Conservation (phyloP, 23 red algal species). For the Gracilaria domingensis region DNA sequence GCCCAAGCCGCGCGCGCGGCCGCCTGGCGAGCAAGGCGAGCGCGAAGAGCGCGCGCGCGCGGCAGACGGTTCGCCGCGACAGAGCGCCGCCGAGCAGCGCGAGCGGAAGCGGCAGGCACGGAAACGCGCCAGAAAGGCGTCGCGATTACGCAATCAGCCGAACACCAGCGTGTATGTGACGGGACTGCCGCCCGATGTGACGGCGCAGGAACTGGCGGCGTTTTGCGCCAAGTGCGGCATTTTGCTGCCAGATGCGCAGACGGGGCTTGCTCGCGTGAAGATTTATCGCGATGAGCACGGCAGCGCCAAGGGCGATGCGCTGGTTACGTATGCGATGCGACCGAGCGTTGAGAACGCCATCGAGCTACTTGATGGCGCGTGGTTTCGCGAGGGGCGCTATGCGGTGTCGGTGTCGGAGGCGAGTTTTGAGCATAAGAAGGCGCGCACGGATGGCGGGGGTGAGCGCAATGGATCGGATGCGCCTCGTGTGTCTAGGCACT, state of each 20-base stretch:
- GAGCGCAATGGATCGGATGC: neutral
- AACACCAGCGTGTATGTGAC: constrained; percentile 79
- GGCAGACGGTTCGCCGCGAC: neutral
- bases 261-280: constrained; percentile 62
- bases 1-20: neutral
- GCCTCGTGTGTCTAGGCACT: neutral
- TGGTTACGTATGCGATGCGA: constrained; percentile 76
- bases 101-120: constrained; percentile 62
- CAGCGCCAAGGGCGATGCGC: constrained; percentile 62
- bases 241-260: constrained; percentile 35
- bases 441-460: neutral
- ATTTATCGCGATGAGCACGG: constrained; percentile 65
- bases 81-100: constrained; percentile 12
- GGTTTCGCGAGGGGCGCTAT: constrained; percentile 23
- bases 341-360: constrained; percentile 78
- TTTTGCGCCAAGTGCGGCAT: constrained; percentile 75
- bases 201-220: constrained; percentile 50
- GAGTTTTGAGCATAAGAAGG: constrained; percentile 60
- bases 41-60: too few relatives aligned
- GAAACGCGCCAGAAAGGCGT: constrained; percentile 38
- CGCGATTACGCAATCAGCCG: neutral
- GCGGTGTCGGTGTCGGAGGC: constrained; percentile 24
- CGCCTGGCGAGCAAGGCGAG: too few relatives aligned
- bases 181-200: constrained; percentile 64
- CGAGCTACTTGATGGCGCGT: constrained; percentile 47